Conservation (phyloP, 345 rosid species). For the Eucalyptus tenuipes region DNA sequence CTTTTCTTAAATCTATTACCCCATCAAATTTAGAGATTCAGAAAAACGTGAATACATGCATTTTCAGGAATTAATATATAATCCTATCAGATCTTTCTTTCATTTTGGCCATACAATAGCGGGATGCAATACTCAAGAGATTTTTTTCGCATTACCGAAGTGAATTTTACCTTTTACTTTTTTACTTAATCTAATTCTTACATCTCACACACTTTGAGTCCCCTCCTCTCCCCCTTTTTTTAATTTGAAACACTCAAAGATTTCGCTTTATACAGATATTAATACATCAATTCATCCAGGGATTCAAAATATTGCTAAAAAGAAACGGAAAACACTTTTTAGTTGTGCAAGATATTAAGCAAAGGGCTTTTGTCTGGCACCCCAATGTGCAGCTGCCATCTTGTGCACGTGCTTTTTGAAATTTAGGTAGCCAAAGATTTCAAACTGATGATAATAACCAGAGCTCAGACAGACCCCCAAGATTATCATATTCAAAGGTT, state of each 20-base stretch:
- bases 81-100: too few relatives aligned
- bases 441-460: neutral
- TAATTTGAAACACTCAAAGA: neutral
- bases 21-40: neutral
- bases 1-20: neutral
- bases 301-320: neutral
- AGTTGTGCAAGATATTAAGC: neutral
- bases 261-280: neutral
- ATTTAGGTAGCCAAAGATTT: neutral
- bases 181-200: neutral
- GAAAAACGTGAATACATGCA: neutral
- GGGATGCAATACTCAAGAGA: neutral
- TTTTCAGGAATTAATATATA: neutral
- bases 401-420: neutral
- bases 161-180: neutral
- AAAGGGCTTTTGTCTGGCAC: neutral
- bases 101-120: neutral
- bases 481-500: neutral
- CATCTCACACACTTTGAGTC: neutral
- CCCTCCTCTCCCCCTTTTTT: neutral
- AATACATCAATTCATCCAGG: neutral
- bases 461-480: neutral
- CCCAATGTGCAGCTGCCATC: neutral
- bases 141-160: neutral
- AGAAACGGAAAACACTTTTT: neutral